Percentiles rank a stretch among this genome's conserved stretches.
Evolutionary conservation across 768 basidiomycete genomes (phyloP).

Genomic region (Suillus americanus): DNA sequence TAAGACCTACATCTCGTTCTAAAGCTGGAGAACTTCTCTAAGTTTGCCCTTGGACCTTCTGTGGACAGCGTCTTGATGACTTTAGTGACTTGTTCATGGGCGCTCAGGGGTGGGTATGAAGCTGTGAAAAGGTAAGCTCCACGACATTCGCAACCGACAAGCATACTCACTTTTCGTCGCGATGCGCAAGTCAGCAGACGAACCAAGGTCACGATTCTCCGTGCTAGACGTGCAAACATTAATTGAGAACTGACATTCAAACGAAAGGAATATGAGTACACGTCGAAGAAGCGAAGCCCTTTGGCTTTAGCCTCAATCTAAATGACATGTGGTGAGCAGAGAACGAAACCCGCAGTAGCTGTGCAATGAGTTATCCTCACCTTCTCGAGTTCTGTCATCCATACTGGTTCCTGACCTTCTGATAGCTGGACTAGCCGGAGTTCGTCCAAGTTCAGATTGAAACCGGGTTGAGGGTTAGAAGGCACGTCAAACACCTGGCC

Average conservation of each 20-base stretch:
- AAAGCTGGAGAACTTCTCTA: constrained; percentile 18
- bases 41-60: constrained; percentile 51
- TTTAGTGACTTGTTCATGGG: constrained; percentile 55
- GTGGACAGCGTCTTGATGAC: constrained; percentile 70
- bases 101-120: constrained; percentile 58
- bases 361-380: constrained; percentile 32
- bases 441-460: constrained; percentile 69
- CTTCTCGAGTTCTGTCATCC: constrained; percentile 92
- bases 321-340: background rate
- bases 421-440: constrained; percentile 70
- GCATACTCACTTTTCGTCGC: constrained; percentile 39
- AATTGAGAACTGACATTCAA: constrained; percentile 5
- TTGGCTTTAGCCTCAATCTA: constrained; percentile 78
- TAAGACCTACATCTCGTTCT: constrained; percentile 6
- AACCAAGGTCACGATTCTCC: constrained; percentile 65
- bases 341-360: background rate
- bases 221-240: constrained; percentile 48
- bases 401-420: constrained; percentile 64
- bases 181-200: constrained; percentile 35
- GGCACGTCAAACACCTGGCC: constrained; percentile 26
- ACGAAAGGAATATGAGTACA: constrained; percentile 46
- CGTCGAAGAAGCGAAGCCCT: constrained; percentile 84
- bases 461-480: constrained; percentile 40
- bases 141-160: background rate
- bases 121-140: constrained; percentile 30